These are phyloP conservation scores for Erodium trifolium DNA, from an alignment of 441 rosid species.

Conservation along the genomic window DNA sequence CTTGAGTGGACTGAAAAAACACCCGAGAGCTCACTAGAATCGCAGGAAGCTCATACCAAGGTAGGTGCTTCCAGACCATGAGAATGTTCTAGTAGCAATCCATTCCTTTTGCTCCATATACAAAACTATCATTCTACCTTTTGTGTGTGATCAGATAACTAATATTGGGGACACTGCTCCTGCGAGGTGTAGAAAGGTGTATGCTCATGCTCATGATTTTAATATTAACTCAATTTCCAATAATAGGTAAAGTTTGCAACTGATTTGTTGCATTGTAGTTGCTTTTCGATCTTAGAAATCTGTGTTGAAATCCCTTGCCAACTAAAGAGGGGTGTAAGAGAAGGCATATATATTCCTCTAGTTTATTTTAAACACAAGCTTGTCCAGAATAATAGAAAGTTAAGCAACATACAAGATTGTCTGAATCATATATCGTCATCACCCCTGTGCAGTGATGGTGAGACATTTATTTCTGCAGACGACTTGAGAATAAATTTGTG, in stretches of 20 bases:
- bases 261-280: constrained; percentile 2
- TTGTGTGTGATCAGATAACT: constrained; percentile 36
- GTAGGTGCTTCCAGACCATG: constrained; percentile 25
- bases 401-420: constrained; percentile 12
- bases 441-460: constrained; percentile 54
- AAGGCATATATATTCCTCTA: background rate
- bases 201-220: constrained; percentile 68
- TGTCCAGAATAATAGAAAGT: background rate
- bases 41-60: constrained; percentile 28
- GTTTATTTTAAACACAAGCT: background rate
- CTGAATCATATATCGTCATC: constrained; percentile 9
- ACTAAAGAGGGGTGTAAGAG: constrained; percentile 4
- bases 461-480: constrained; percentile 73
- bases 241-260: constrained; percentile 53
- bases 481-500: constrained; percentile 67
- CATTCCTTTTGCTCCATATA: constrained; percentile 12
- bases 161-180: constrained; percentile 31
- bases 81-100: background rate
- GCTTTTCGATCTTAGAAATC: constrained; percentile 9
- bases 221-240: constrained; percentile 88
- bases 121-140: constrained; percentile 17
- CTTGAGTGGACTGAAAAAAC: constrained; percentile 29
- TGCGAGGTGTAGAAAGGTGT: constrained; percentile 57
- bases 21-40: constrained; percentile 19
- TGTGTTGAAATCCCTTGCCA: background rate